A percentile compares a stretch with the other conserved stretches of the same genome.
phyloP scores from a whole-genome alignment of 208 protist genomes.

The Trypanosoma vivax region DNA sequence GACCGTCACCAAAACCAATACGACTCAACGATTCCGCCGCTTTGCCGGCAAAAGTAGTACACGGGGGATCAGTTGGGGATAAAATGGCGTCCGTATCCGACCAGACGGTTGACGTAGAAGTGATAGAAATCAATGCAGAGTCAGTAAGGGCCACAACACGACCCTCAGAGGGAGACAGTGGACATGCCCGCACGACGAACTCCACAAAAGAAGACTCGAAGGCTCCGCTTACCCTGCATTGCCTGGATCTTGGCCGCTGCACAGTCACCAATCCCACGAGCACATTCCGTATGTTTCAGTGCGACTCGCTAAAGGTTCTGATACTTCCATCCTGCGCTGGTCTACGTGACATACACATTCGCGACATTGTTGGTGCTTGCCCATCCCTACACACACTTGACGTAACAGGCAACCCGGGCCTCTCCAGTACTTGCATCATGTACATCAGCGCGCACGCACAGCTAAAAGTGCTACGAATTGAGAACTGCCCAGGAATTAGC shows the following conservation, averaged over 20 bases:
- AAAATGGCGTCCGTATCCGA: no score
- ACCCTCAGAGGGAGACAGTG: background rate
- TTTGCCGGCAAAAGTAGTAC: no score
- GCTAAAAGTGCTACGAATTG: constrained; percentile 20
- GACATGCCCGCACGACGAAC: background rate
- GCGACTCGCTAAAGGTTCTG: constrained; percentile 19
- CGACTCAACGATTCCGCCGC: no score
- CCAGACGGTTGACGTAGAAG: no score
- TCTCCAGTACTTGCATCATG: constrained; percentile 17
- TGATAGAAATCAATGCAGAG: background rate
- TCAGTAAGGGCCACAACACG: background rate
- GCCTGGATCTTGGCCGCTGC: constrained; percentile 28
- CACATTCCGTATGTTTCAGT: constrained; percentile 8
- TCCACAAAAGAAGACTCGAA: background rate
- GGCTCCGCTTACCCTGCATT: background rate
- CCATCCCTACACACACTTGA: constrained; percentile 29
- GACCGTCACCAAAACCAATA: no score
- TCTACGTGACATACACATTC: constrained; percentile 19
- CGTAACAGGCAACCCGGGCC: constrained; percentile 13
- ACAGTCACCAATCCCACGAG: constrained; percentile 13
- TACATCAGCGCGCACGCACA: constrained; percentile 16
- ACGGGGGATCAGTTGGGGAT: no score
- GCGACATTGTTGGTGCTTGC: constrained; percentile 14
- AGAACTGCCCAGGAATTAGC: constrained; percentile 26
- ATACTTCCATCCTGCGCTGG: constrained; percentile 12